phyloP scores from a whole-genome alignment of 2,329 filamentous ascomycete genomes.

The Talaromyces atroroseus region DNA sequence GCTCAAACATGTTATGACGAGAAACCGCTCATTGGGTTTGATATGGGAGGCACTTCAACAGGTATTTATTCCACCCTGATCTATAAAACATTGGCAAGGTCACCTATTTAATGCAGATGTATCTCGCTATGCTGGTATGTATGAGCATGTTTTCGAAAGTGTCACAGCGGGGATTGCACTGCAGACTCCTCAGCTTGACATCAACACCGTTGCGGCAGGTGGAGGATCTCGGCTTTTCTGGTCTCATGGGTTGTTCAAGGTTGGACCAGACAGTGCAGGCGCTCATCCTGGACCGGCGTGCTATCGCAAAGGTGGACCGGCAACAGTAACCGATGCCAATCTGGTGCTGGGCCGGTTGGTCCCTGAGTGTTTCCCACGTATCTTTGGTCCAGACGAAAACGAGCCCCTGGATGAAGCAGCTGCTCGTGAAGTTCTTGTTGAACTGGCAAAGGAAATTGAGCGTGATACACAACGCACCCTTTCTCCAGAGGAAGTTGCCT shows the following conservation, averaged over 20 bases:
- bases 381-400: slow-evolving; percentile 80
- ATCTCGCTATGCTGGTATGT: slow-evolving; percentile 75
- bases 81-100: too few relatives aligned
- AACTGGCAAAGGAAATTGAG: slow-evolving; percentile 69
- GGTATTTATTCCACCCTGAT: too few relatives aligned
- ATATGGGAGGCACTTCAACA: slow-evolving; percentile 90
- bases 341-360: background rate
- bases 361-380: slow-evolving; percentile 63
- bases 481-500: background rate
- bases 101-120: too few relatives aligned
- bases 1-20: slow-evolving; percentile 28
- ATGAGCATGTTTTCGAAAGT: slow-evolving; percentile 89
- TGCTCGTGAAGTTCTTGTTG: slow-evolving; percentile 64
- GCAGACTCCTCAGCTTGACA: slow-evolving; percentile 84
- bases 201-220: slow-evolving; percentile 88
- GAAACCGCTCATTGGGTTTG: slow-evolving; percentile 68
- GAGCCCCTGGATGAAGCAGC: slow-evolving; percentile 67
- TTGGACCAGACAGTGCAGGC: background rate
- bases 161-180: slow-evolving; percentile 87
- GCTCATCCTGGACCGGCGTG: background rate
- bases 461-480: slow-evolving; percentile 42
- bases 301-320: background rate
- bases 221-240: background rate
- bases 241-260: background rate
- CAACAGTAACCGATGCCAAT: background rate